A percentile compares a stretch with the other conserved stretches of the same genome.
Evolutionary conservation across 257 asterid species (phyloP).

Genomic region (Cordia subcordata): DNA sequence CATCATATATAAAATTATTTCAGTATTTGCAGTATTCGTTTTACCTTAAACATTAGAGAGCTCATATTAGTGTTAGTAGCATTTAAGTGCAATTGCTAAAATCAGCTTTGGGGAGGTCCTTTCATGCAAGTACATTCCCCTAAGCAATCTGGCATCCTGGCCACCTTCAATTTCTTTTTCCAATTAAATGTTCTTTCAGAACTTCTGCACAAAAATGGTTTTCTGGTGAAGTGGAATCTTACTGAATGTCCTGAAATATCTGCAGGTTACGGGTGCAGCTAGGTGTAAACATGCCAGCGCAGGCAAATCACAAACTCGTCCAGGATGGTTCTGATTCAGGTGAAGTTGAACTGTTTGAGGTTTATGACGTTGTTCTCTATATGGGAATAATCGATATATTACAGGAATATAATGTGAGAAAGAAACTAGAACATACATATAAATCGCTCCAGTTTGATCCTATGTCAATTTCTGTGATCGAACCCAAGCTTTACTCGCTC

Average conservation of each 20-base stretch:
- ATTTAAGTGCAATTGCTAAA: not conserved
- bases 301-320: constrained; percentile 65
- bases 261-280: constrained; percentile 80
- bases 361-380: constrained; percentile 86
- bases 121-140: not conserved
- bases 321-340: constrained; percentile 49
- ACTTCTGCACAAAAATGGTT: too few relatives aligned
- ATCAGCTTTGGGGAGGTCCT: not conserved
- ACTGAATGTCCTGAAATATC: not conserved
- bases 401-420: constrained; percentile 74
- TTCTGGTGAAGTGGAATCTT: too few relatives aligned
- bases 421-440: constrained; percentile 66
- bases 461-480: constrained; percentile 59
- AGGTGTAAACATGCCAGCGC: constrained; percentile 99
- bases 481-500: constrained; percentile 64
- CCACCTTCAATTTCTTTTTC: not conserved
- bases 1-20: not conserved
- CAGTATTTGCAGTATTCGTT: not conserved
- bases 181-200: not conserved
- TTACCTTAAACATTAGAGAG: not conserved
- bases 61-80: too few relatives aligned
- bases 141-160: not conserved
- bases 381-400: constrained; percentile 86
- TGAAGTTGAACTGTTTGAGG: constrained; percentile 86
- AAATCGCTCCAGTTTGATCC: constrained; percentile 75